phyloP scores from a whole-genome alignment of 257 asterid genomes.

The Ehretia macrophylla region DNA sequence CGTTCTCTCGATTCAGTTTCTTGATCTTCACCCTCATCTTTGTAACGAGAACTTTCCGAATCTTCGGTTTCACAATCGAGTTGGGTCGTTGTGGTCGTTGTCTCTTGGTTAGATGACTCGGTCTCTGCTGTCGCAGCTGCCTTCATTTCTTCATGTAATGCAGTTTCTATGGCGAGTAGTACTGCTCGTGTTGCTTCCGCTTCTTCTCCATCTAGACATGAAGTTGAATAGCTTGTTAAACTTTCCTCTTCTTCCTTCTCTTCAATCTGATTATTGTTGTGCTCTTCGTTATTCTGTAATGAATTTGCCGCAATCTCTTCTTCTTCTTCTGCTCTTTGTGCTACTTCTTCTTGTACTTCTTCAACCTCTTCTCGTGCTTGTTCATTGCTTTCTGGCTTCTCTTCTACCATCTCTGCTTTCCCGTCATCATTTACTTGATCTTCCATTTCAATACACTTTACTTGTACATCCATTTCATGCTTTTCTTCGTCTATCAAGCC shows the following conservation, averaged over 20 bases:
- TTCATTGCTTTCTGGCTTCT: slow-evolving; percentile 6
- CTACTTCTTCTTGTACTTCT: slow-evolving; percentile 1
- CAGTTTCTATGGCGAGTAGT: slow-evolving; percentile 14
- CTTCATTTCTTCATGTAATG: slow-evolving; percentile 18
- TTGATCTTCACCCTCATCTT: slow-evolving; percentile 9
- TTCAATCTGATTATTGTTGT: slow-evolving; percentile 24
- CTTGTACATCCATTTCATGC: slow-evolving; percentile 20
- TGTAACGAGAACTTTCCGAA: not conserved
- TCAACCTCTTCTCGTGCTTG: not conserved
- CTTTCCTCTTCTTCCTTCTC: slow-evolving; percentile 21
- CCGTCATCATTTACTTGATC: slow-evolving; percentile 15
- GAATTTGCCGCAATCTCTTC: slow-evolving; percentile 28
- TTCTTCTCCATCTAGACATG: slow-evolving; percentile 15
- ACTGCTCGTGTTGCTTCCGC: slow-evolving; percentile 27
- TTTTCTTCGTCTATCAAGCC: slow-evolving; percentile 4
- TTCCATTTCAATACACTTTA: slow-evolving; percentile 19
- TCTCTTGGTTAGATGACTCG: slow-evolving; percentile 7
- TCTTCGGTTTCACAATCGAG: slow-evolving; percentile 10
- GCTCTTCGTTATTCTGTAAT: slow-evolving; percentile 10
- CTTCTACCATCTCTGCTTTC: slow-evolving; percentile 10
- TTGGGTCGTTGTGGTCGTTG: not conserved
- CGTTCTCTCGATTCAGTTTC: slow-evolving; percentile 10
- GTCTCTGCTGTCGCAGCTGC: slow-evolving; percentile 7
- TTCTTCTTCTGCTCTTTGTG: slow-evolving; percentile 29
- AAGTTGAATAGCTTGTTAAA: slow-evolving; percentile 22